Conservation (phyloP, 2,329 filamentous ascomycete species). For the Anisogramma anomala region DNA sequence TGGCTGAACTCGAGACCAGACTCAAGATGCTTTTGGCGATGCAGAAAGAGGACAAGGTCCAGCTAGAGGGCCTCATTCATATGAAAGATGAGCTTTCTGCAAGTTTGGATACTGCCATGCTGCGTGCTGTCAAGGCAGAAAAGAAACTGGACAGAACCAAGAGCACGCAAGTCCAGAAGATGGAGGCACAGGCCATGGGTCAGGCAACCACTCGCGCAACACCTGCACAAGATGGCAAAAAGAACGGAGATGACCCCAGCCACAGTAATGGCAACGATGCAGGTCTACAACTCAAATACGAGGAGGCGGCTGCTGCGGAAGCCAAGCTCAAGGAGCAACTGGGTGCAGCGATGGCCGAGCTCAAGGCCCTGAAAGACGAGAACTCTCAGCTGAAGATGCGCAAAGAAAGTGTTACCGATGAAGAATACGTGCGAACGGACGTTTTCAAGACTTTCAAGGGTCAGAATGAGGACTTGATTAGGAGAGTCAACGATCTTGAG, state of each 20-base stretch:
- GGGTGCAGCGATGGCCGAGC: slow-evolving; percentile 65
- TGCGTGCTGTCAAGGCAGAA: slow-evolving; percentile 89
- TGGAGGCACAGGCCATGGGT: slow-evolving; percentile 79
- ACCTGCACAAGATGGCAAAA: slow-evolving; percentile 43
- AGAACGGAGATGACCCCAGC: slow-evolving; percentile 35
- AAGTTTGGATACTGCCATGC: slow-evolving; percentile 75
- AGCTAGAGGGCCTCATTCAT: slow-evolving; percentile 60
- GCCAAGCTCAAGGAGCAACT: slow-evolving; percentile 83
- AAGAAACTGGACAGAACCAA: slow-evolving; percentile 85
- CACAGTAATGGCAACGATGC: slow-evolving; percentile 45
- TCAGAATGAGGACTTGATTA: slow-evolving; percentile 87
- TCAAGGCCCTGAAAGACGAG: slow-evolving; percentile 62
- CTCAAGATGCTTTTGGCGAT: slow-evolving; percentile 63
- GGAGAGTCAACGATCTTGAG: slow-evolving; percentile 82
- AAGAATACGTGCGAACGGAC: slow-evolving; percentile 87
- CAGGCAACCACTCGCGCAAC: slow-evolving; percentile 42
- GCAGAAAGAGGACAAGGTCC: slow-evolving; percentile 70
- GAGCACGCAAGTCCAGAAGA: slow-evolving; percentile 78
- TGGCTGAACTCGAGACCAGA: slow-evolving; percentile 61
- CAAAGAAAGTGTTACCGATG: slow-evolving; percentile 67
- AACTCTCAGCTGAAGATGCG: slow-evolving; percentile 60
- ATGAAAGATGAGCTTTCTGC: slow-evolving; percentile 81
- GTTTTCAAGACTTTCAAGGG: slow-evolving; percentile 85
- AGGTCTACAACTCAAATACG: slow-evolving; percentile 63
- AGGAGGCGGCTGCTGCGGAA: slow-evolving; percentile 64